Percentiles rank a stretch among this genome's conserved stretches.
Evolutionary conservation across 768 basidiomycete species (phyloP).

Genomic region (Termitomyces sp.): DNA sequence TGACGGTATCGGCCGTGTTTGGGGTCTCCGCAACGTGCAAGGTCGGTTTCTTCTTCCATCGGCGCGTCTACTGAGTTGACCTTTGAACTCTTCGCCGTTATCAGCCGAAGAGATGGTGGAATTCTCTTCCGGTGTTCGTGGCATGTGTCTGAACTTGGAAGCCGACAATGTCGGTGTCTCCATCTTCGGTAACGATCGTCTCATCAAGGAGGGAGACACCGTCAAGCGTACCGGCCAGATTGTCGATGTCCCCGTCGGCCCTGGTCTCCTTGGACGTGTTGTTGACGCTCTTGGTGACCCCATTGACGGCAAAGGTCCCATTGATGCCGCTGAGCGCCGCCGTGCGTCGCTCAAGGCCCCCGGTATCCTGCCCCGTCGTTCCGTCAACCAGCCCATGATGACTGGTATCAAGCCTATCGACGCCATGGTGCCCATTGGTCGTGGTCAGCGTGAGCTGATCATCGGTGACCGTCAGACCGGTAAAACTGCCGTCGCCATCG

Average conservation of each 20-base stretch:
- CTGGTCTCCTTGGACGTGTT: conserved; percentile 95
- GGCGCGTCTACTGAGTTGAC: neutral
- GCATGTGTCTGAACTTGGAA: conserved; percentile 99
- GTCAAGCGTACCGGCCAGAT: conserved; percentile 99
- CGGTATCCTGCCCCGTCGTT: conserved; percentile 98
- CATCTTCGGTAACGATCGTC: conserved; percentile 97
- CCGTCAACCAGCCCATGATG: conserved; percentile 99
- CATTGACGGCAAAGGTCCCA: conserved; percentile 99
- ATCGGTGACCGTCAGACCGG: conserved; percentile 99
- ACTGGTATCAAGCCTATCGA: conserved; percentile 99
- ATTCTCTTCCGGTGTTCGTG: conserved; percentile 99
- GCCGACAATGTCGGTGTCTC: conserved; percentile 99
- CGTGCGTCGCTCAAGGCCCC: conserved; percentile 99
- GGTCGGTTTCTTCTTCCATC: conserved; percentile 40
- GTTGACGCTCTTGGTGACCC: conserved; percentile 99
- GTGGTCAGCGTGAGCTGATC: conserved; percentile 99
- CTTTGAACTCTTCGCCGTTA: conserved; percentile 15
- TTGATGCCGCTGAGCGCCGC: conserved; percentile 88
- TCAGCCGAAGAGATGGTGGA: conserved; percentile 99
- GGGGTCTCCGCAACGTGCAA: conserved; percentile 98
- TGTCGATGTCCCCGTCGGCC: conserved; percentile 99
- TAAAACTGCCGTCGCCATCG: conserved; percentile 98
- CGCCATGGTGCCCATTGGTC: conserved; percentile 99
- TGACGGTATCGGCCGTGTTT: conserved; percentile 99
- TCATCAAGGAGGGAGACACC: conserved; percentile 99